phyloP scores from a whole-genome alignment of 2,329 filamentous ascomycete genomes.

The Cladophialophora psammophila region DNA sequence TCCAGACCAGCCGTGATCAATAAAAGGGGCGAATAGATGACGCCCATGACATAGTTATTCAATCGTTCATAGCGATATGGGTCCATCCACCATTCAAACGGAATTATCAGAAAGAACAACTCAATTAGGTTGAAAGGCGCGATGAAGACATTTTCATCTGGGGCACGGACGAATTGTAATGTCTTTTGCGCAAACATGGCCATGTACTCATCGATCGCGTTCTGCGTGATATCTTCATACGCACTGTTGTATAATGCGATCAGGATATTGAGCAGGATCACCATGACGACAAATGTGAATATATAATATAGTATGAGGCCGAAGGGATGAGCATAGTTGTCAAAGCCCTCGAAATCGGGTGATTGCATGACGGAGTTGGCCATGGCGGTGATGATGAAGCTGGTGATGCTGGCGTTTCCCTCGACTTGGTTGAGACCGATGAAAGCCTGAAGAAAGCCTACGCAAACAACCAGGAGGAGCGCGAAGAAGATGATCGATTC shows the following conservation, averaged over 20 bases:
- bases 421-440: slow-evolving; percentile 88
- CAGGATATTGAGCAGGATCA: slow-evolving; percentile 90
- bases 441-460: slow-evolving; percentile 87
- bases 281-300: slow-evolving; percentile 97
- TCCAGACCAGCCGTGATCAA: slow-evolving; percentile 78
- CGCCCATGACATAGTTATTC: slow-evolving; percentile 87
- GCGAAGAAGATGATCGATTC: slow-evolving; percentile 97
- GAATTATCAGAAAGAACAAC: slow-evolving; percentile 76
- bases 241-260: slow-evolving; percentile 97
- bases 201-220: slow-evolving; percentile 94
- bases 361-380: slow-evolving; percentile 90
- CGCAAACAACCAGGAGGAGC: slow-evolving; percentile 79
- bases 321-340: slow-evolving; percentile 89
- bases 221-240: slow-evolving; percentile 91
- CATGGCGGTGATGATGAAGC: slow-evolving; percentile 63
- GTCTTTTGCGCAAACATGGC: slow-evolving; percentile 93
- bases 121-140: slow-evolving; percentile 94
- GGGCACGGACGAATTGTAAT: slow-evolving; percentile 94
- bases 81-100: slow-evolving; percentile 96
- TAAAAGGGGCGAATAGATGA: slow-evolving; percentile 84
- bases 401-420: slow-evolving; percentile 63
- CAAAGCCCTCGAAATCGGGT: slow-evolving; percentile 88
- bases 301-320: slow-evolving; percentile 96
- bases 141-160: slow-evolving; percentile 98
- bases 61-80: slow-evolving; percentile 74